Conservation (phyloP, 768 basidiomycete genomes). For the Calvatia gigantea region DNA sequence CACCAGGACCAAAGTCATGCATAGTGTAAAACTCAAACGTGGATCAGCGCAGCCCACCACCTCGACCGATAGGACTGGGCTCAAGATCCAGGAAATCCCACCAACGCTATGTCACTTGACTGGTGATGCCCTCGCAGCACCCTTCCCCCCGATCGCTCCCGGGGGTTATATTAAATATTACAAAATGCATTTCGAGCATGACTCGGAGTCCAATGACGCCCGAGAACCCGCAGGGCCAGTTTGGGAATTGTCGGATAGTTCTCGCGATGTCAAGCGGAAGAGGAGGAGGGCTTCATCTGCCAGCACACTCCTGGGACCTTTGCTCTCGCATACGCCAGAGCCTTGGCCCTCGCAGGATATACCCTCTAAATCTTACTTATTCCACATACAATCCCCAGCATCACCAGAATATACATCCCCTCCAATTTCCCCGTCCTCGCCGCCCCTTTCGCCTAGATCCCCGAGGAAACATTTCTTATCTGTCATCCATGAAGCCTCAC, state of each 20-base stretch:
- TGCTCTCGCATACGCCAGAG: conserved; percentile 6
- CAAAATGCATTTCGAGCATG: conserved; percentile 15
- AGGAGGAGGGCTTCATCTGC: conserved; percentile 4
- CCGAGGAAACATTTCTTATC: conserved; percentile 16
- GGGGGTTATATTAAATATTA: conserved; percentile 44
- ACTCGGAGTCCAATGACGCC: not conserved
- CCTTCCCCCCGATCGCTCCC: conserved; percentile 35
- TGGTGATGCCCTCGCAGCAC: conserved; percentile 18
- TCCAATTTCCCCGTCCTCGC: not conserved
- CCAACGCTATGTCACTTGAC: conserved; percentile 10
- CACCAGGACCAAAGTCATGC: conserved; percentile 1
- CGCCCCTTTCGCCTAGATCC: conserved; percentile 19
- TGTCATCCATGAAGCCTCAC: conserved; percentile 24
- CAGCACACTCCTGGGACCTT: not conserved
- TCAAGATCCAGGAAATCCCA: conserved; percentile 8
- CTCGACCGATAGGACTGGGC: conserved; percentile 3
- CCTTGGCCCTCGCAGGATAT: conserved; percentile 14
- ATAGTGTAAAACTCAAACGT: conserved; percentile 10
- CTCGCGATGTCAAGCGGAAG: conserved; percentile 4
- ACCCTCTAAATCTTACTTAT: conserved; percentile 18
- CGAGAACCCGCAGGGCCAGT: not conserved
- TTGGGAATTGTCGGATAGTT: conserved; percentile 11
- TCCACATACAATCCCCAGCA: conserved; percentile 19
- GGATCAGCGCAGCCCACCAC: not conserved
- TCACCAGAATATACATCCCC: conserved; percentile 14